Percentiles rank a stretch among this genome's conserved stretches.
These are phyloP conservation scores for Globisporangium yorkense DNA, from an alignment of 352 stramenopile species.

Conservation along the genomic window DNA sequence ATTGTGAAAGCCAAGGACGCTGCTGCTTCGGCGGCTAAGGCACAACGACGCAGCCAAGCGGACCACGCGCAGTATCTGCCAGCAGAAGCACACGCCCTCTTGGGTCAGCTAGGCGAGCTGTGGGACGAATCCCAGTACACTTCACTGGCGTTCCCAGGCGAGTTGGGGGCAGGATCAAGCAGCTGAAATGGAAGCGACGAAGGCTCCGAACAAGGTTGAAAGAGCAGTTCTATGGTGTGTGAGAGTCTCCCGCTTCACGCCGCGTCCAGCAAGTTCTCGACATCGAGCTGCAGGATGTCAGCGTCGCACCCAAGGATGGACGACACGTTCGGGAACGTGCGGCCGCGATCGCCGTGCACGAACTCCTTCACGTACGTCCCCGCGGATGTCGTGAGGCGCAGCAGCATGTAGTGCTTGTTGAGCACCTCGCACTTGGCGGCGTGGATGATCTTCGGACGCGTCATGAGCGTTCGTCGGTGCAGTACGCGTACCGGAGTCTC, in stretches of 20 bases:
- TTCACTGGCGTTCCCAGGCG: slow-evolving; percentile 52
- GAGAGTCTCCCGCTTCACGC: slow-evolving; percentile 15
- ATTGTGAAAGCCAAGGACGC: slow-evolving; percentile 1
- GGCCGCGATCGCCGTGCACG: slow-evolving; percentile 96
- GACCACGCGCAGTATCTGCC: slow-evolving; percentile 12
- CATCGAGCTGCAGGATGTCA: slow-evolving; percentile 98
- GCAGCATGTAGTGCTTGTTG: slow-evolving; percentile 96
- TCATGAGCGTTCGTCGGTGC: slow-evolving; percentile 94
- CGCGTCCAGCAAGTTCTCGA: slow-evolving; percentile 84
- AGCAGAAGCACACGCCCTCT: slow-evolving; percentile 28
- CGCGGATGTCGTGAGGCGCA: slow-evolving; percentile 93
- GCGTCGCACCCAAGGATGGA: slow-evolving; percentile 86
- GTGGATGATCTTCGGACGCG: slow-evolving; percentile 89
- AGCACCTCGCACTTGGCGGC: slow-evolving; percentile 82
- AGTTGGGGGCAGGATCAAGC: neutral
- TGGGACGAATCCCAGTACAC: slow-evolving; percentile 83
- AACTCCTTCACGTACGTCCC: slow-evolving; percentile 99
- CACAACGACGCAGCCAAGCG: neutral
- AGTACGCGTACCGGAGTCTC: slow-evolving; percentile 97
- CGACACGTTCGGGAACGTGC: slow-evolving; percentile 94
- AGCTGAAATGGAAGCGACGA: neutral
- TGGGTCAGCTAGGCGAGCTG: slow-evolving; percentile 66
- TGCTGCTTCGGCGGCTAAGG: neutral
- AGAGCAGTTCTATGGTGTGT: neutral
- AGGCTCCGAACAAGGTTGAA: neutral